These are phyloP conservation scores for Bondarzewia mesenterica DNA, from an alignment of 1,284 basidiomycete genomes.

Conservation along the genomic window DNA sequence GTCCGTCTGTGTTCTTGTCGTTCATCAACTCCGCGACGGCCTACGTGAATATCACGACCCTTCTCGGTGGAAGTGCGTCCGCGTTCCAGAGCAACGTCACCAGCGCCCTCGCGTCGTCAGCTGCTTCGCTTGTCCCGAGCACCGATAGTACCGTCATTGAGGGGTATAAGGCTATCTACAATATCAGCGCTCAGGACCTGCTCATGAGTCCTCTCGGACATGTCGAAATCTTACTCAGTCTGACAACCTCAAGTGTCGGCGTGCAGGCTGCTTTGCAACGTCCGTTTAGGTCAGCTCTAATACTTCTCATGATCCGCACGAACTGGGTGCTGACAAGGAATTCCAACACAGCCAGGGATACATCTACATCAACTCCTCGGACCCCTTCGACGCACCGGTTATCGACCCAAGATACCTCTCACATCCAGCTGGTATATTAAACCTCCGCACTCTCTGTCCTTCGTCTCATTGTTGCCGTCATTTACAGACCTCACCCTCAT, in stretches of 20 bases:
- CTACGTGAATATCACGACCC: constrained; percentile 49
- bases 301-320: no score
- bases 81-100: constrained; percentile 28
- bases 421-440: constrained; percentile 34
- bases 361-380: constrained; percentile 37
- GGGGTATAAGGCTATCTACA: constrained; percentile 60
- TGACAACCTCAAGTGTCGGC: constrained; percentile 41
- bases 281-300: constrained; percentile 52
- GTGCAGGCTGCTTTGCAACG: constrained; percentile 67
- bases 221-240: constrained; percentile 55
- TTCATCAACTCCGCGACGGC: constrained; percentile 63
- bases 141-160: constrained; percentile 39
- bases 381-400: constrained; percentile 44
- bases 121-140: constrained; percentile 38
- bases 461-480: constrained; percentile 9
- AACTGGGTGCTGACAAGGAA: no score
- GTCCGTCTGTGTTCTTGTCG: constrained; percentile 39
- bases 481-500: constrained; percentile 45
- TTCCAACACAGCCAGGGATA: constrained; percentile 22
- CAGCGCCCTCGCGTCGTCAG: constrained; percentile 24
- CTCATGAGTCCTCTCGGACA: constrained; percentile 37
- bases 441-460: not conserved
- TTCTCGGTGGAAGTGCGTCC: constrained; percentile 31
- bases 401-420: constrained; percentile 61
- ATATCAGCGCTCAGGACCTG: constrained; percentile 34